Percentiles rank a stretch among this genome's conserved stretches.
Conservation (phyloP, 768 basidiomycete species). For the Leucogyrophana mollusca region DNA sequence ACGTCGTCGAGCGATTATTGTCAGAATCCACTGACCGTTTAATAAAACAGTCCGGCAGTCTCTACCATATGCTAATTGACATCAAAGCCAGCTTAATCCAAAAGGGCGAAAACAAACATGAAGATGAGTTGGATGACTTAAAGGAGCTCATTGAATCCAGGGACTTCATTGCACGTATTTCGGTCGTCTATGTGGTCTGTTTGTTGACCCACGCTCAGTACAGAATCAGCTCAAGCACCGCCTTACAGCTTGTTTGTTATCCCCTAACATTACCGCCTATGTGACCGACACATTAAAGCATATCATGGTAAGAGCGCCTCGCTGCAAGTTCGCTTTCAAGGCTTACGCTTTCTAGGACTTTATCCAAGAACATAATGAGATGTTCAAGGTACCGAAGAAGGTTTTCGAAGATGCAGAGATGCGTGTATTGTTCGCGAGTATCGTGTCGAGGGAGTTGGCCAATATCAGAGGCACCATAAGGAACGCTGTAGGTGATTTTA, state of each 20-base stretch:
- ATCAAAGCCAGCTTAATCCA: not conserved
- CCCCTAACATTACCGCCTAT: slow-evolving; percentile 6
- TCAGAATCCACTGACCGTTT: no score
- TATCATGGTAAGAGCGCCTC: not conserved
- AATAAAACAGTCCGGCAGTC: not conserved
- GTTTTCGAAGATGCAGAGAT: slow-evolving; percentile 1
- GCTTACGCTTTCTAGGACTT: not conserved
- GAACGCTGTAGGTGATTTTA: not conserved
- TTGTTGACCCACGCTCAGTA: no score
- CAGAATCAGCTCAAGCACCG: no score
- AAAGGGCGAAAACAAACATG: not conserved
- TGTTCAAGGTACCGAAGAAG: slow-evolving; percentile 2
- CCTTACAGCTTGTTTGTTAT: slow-evolving; percentile 4
- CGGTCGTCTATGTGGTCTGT: not conserved
- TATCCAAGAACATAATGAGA: not conserved
- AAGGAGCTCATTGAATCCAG: not conserved
- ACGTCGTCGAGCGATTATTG: not conserved
- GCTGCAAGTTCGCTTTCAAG: not conserved
- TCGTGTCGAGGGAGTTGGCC: not conserved
- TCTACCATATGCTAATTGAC: not conserved
- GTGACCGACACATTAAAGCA: not conserved
- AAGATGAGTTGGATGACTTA: not conserved
- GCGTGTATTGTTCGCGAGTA: not conserved
- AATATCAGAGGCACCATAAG: slow-evolving; percentile 1
- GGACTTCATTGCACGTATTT: not conserved